Evolutionary conservation across 1,139 yeast species (phyloP).

Genomic region (Yamadazyma buinensis): DNA sequence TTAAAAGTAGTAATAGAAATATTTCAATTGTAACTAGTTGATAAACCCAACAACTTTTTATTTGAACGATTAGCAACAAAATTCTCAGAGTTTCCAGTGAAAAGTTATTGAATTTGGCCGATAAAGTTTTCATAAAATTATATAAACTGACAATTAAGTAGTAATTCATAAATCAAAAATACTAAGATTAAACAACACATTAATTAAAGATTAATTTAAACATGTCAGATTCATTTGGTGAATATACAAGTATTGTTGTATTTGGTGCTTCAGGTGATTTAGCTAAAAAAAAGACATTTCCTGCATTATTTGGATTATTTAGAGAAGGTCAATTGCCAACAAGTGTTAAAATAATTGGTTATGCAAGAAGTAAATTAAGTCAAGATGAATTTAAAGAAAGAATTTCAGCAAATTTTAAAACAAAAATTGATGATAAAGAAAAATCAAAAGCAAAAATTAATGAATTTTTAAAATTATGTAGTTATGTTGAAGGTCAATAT

Average conservation of each 20-base stretch:
- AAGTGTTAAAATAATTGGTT: conserved; percentile 76
- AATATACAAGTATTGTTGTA: conserved; percentile 72
- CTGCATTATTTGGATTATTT: conserved; percentile 67
- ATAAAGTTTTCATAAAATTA: no score
- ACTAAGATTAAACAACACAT: no score
- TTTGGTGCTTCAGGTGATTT: conserved; percentile 97
- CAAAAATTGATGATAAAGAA: conserved; percentile 31
- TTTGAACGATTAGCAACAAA: no score
- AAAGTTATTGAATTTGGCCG: no score
- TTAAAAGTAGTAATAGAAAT: no score
- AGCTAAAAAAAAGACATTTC: conserved; percentile 94
- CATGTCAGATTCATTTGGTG: conserved; percentile 41
- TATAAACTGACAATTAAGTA: no score
- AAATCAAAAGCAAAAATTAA: conserved; percentile 47
- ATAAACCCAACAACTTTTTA: no score
- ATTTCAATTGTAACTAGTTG: no score
- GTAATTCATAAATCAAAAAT: no score
- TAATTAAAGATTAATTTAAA: no score
- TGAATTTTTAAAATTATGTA: conserved; percentile 60
- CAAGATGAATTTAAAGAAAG: conserved; percentile 65
- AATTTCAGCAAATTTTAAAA: conserved; percentile 63
- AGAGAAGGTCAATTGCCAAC: conserved; percentile 78
- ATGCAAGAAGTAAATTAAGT: conserved; percentile 78
- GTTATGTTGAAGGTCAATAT: conserved; percentile 76
- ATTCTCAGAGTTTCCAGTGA: no score